phyloP scores from a whole-genome alignment of 139 green algal genomes.

The Zygnema cylindricum region DNA sequence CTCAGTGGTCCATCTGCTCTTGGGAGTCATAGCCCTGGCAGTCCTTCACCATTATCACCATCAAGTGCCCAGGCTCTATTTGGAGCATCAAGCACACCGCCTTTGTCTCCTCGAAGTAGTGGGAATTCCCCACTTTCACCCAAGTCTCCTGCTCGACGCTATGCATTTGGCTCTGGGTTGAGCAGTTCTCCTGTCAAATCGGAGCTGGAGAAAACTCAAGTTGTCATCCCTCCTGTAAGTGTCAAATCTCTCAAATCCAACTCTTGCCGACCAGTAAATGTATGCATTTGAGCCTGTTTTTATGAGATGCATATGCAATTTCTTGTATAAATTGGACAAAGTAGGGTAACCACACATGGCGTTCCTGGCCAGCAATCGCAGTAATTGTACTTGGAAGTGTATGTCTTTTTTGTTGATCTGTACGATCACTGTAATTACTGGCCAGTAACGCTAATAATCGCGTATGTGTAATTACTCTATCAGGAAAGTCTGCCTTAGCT shows the following conservation, averaged over 20 bases:
- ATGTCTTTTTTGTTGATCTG: too few species aligned
- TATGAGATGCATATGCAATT: too few species aligned
- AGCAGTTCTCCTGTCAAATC: constrained; percentile 42
- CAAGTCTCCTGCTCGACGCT: constrained; percentile 51
- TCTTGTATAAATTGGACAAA: too few species aligned
- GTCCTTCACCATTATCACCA: constrained; percentile 58
- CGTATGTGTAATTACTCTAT: too few species aligned
- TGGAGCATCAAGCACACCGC: constrained; percentile 71
- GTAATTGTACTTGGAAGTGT: too few species aligned
- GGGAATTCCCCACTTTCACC: constrained; percentile 64
- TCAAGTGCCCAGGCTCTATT: constrained; percentile 55
- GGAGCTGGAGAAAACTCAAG: neutral
- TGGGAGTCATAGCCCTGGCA: neutral
- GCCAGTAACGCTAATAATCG: too few species aligned
- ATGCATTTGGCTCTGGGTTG: neutral
- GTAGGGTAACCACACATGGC: too few species aligned
- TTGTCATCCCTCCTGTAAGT: constrained; percentile 81
- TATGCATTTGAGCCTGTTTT: too few species aligned
- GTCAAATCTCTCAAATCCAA: neutral
- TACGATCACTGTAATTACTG: too few species aligned
- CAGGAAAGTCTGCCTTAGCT: too few species aligned
- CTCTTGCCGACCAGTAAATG: neutral
- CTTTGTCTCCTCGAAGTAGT: constrained; percentile 82
- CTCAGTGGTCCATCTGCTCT: constrained; percentile 59
- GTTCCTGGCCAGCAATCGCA: too few species aligned